Evolutionary conservation across 192 early-diverging fungal species (phyloP).

Genomic region (Jimgerdemannia flammicorona): DNA sequence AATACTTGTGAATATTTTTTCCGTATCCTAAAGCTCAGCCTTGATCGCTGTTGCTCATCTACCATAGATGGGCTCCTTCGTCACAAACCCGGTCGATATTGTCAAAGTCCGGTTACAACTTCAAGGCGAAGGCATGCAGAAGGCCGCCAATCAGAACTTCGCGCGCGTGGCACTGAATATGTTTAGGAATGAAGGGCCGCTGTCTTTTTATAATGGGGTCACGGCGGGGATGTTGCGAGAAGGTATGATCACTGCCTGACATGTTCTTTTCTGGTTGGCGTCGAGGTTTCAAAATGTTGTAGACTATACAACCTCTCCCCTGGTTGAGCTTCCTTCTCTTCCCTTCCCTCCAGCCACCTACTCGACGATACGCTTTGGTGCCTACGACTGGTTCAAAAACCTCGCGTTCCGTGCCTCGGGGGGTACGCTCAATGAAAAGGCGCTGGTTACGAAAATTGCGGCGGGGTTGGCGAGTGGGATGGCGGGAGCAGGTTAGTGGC

Average conservation of each 20-base stretch:
- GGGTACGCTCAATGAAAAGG: conserved; percentile 20
- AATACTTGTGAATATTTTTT: not conserved
- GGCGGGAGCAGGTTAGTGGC: conserved; percentile 13
- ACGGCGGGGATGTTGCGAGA: conserved; percentile 28
- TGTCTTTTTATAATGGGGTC: conserved; percentile 26
- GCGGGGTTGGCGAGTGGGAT: conserved; percentile 32
- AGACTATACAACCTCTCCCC: not conserved
- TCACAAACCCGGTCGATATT: conserved; percentile 14
- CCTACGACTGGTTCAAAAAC: conserved; percentile 33
- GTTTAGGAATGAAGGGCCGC: conserved; percentile 22
- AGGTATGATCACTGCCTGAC: not conserved
- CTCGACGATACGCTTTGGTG: conserved; percentile 33
- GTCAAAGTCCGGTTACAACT: conserved; percentile 36
- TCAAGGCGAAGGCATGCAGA: conserved; percentile 22
- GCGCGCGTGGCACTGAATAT: conserved; percentile 23
- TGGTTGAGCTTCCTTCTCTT: not conserved
- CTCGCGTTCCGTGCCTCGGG: conserved; percentile 7
- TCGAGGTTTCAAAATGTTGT: not conserved
- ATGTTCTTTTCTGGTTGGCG: not conserved
- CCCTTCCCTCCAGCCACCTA: conserved; percentile 8
- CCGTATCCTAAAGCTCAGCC: not conserved
- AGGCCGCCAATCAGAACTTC: conserved; percentile 11
- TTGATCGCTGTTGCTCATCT: not conserved
- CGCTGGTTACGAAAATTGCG: conserved; percentile 21
- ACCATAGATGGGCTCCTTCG: not conserved